phyloP scores from a whole-genome alignment of 306 rosid species.

The Lupinus albus region DNA sequence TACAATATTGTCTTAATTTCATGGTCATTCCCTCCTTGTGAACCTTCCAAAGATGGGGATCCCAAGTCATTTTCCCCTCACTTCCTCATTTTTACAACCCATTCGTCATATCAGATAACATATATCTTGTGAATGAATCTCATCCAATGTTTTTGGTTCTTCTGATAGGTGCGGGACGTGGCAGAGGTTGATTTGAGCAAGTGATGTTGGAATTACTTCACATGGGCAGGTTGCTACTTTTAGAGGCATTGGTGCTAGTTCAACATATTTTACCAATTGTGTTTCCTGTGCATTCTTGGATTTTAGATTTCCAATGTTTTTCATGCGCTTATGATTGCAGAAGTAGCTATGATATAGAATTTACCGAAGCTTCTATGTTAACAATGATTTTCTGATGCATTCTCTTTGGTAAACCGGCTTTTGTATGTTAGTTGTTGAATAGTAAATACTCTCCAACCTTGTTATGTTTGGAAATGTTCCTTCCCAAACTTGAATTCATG shows the following conservation, averaged over 20 bases:
- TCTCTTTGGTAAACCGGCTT: not conserved
- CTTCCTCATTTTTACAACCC: not conserved
- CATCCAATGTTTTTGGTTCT: constrained; percentile 23
- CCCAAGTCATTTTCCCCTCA: too few relatives aligned
- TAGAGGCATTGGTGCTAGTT: constrained; percentile 53
- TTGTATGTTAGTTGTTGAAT: not conserved
- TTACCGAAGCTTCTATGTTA: constrained; percentile 17
- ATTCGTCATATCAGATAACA: constrained; percentile 10
- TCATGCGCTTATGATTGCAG: constrained; percentile 14
- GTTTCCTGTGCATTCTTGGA: constrained; percentile 35
- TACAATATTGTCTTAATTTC: too few relatives aligned
- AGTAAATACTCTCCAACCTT: constrained; percentile 4
- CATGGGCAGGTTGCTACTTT: constrained; percentile 52
- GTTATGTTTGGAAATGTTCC: constrained; percentile 24
- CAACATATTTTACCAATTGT: constrained; percentile 25
- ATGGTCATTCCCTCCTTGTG: too few relatives aligned
- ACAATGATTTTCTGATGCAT: constrained; percentile 27
- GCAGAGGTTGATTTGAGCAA: constrained; percentile 58
- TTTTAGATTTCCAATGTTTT: constrained; percentile 28
- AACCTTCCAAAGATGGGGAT: too few relatives aligned
- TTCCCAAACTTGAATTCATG: not conserved
- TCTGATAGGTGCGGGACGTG: constrained; percentile 63
- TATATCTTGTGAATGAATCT: constrained; percentile 26
- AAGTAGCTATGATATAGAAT: constrained; percentile 28
- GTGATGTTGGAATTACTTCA: constrained; percentile 26